Conservation (phyloP, 805 yeast species). For the Saccharomycopsis oosterbeekiorum region DNA sequence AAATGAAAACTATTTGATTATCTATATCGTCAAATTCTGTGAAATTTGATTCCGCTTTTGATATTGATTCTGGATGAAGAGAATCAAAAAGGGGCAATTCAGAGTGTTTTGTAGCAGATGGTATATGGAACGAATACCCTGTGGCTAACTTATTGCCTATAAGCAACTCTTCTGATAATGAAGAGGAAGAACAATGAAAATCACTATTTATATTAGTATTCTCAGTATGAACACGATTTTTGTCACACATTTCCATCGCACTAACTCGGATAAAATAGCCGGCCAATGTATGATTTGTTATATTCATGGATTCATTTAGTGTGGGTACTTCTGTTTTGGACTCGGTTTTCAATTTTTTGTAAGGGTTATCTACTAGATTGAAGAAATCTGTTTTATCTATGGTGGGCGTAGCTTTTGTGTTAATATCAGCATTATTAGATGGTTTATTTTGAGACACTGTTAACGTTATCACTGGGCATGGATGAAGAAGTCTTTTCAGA, state of each 20-base stretch:
- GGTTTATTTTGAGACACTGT: not conserved
- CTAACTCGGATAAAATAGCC: not conserved
- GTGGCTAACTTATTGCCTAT: not conserved
- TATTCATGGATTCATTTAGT: not conserved
- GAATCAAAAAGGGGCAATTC: not conserved
- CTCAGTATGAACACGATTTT: not conserved
- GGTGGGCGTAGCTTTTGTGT: not conserved
- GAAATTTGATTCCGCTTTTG: not conserved
- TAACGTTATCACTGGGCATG: conserved; percentile 11
- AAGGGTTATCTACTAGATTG: not conserved
- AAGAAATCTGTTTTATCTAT: conserved; percentile 4
- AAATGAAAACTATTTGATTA: conserved; percentile 11
- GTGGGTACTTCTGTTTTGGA: not conserved
- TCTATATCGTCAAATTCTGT: not conserved
- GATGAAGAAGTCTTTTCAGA: conserved; percentile 12
- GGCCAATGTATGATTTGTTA: not conserved
- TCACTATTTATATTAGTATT: not conserved
- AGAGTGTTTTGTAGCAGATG: not conserved
- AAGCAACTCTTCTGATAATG: not conserved
- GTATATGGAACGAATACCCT: not conserved
- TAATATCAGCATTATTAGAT: not conserved
- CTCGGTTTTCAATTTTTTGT: not conserved
- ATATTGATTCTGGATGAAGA: not conserved
- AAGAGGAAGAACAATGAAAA: not conserved
- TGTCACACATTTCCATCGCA: not conserved